Evolutionary conservation across 192 early-diverging fungal species (phyloP), one percentile per base, ranked within the genome.

Genomic region (Mortierella alpina): DNA sequence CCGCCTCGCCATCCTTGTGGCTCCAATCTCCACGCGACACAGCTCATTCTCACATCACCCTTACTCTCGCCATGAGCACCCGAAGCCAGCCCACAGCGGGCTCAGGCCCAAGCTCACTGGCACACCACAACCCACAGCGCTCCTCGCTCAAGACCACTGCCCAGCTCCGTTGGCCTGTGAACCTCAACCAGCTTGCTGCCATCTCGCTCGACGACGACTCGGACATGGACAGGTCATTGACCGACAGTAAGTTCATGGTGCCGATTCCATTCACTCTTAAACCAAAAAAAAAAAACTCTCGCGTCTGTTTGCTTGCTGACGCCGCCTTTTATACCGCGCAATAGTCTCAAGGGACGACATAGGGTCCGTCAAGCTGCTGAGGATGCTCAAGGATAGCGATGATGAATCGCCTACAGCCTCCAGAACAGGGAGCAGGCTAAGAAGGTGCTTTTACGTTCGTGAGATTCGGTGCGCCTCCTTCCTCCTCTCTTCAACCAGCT

Each of bases 151-250:
- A 72, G n/a, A 48, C 65, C 15, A 41, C 54, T 5, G n/a, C 13
- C 49, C 70, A 80, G 20, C 70, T 80, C 12, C 77, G 77, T 2
- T 80, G 77, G 77, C 77, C 77, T 6, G 70, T 80, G 9, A 68
- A 63, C 60, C 70, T 80, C 65, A 80, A 72, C 70, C 77, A 80
- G n/a, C 77, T 80, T 20, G 77, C 77, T 31, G 69, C 70, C 10
- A 66, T 80, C 54, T 72, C 77, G 0, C 77, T 80, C n/a, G 77
- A 80, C 22, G 77, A 80, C 18, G 77, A 80, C 70, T 80, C 77
- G 65, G 77, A 80, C 70, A 48, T 80, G 2, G 77, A 80, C 77
- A 64, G 70, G 12, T 80, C 77, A 2, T 50, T 80, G 23, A 68
- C 77, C 18, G 77, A 80, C 52, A 70, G 77, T 80, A 68, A 18